A percentile compares a stretch with the other conserved stretches of the same genome.
Evolutionary conservation across 129 eudicot genomes (phyloP).

Genomic region (Scalesia atractyloides): DNA sequence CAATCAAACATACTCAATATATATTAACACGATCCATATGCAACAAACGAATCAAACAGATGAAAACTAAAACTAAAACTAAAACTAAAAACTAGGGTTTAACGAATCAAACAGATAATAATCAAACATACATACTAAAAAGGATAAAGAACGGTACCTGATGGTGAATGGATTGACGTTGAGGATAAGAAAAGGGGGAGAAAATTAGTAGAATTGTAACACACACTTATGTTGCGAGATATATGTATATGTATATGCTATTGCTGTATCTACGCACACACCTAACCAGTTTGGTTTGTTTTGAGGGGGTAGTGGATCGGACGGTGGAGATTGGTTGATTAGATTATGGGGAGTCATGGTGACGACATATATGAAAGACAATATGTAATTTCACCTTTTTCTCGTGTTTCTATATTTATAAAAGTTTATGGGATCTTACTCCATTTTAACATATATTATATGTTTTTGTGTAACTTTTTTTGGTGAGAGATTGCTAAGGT

Average conservation of each 20-base stretch:
- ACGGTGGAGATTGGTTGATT: conserved; percentile 27
- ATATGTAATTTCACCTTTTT: not conserved
- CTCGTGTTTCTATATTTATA: not conserved
- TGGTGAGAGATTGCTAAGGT: too few relatives aligned
- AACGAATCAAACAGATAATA: conserved; percentile 19
- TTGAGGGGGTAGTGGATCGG: conserved; percentile 15
- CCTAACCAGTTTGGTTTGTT: conserved; percentile 37
- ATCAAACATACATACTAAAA: not conserved
- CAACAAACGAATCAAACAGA: conserved; percentile 9
- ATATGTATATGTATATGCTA: conserved; percentile 14
- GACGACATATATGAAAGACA: not conserved
- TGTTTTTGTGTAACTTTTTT: too few relatives aligned
- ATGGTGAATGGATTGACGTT: conserved; percentile 21
- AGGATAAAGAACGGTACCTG: conserved; percentile 24
- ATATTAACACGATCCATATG: too few relatives aligned
- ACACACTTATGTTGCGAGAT: conserved; percentile 30
- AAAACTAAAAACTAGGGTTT: conserved; percentile 32
- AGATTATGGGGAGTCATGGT: conserved; percentile 8
- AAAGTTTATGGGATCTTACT: too few relatives aligned
- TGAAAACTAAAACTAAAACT: conserved; percentile 6
- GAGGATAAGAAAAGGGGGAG: conserved; percentile 20
- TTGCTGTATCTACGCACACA: conserved; percentile 27
- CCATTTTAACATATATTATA: too few relatives aligned
- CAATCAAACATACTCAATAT: too few relatives aligned
- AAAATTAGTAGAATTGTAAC: conserved; percentile 27